These are phyloP conservation scores for Sporormia fimetaria DNA, from an alignment of 495 filamentous ascomycete species.

Conservation along the genomic window DNA sequence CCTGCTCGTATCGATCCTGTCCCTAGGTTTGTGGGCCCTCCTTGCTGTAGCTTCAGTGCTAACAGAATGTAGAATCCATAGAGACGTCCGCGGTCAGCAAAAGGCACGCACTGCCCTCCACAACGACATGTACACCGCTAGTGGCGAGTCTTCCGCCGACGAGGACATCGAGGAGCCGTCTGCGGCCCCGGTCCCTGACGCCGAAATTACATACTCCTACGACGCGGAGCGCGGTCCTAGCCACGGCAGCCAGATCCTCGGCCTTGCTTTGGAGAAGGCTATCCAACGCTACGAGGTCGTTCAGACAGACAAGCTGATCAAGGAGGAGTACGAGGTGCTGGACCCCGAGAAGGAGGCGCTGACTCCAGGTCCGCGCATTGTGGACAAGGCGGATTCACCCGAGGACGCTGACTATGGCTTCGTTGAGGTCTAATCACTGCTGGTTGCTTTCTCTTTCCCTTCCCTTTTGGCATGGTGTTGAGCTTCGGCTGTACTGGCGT, in stretches of 20 bases:
- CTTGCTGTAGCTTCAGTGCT: neutral
- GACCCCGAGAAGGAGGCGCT: constrained; percentile 34
- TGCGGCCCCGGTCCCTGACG: constrained; percentile 34
- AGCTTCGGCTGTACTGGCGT: constrained; percentile 12
- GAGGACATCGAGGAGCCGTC: constrained; percentile 34
- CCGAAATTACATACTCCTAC: constrained; percentile 39
- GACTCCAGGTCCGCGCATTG: constrained; percentile 15
- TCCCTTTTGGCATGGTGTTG: constrained; percentile 3
- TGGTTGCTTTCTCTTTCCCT: neutral
- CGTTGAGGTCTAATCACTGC: constrained; percentile 9
- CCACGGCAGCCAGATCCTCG: constrained; percentile 45
- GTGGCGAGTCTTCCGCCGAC: constrained; percentile 27
- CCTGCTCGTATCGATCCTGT: constrained; percentile 19
- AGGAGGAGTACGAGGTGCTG: constrained; percentile 48
- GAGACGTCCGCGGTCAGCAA: constrained; percentile 3
- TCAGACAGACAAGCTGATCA: constrained; percentile 46
- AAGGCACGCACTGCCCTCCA: constrained; percentile 22
- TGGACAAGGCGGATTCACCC: constrained; percentile 7
- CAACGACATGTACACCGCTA: constrained; percentile 28
- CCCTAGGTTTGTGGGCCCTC: constrained; percentile 12
- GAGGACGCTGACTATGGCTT: constrained; percentile 29
- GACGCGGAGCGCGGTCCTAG: constrained; percentile 37
- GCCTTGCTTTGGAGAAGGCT: constrained; percentile 42
- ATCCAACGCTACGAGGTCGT: constrained; percentile 46
- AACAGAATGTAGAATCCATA: constrained; percentile 1